These are phyloP conservation scores for Wickerhamiella nectarea DNA, from an alignment of 805 yeast genomes.

Conservation along the genomic window DNA sequence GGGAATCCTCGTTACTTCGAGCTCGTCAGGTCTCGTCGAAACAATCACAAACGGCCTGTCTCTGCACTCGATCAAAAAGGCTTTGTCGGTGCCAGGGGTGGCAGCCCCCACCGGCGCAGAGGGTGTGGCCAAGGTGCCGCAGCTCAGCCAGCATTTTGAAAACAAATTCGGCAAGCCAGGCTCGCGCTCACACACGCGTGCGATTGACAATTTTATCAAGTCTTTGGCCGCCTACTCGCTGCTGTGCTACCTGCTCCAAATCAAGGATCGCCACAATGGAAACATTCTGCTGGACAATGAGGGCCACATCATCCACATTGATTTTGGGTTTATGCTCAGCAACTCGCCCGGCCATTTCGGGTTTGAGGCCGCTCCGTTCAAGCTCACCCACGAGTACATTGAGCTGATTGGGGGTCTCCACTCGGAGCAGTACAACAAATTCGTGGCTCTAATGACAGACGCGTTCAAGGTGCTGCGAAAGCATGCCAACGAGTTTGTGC, in stretches of 20 bases:
- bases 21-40: conserved; percentile 84
- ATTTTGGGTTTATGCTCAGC: conserved; percentile 84
- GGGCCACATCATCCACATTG: conserved; percentile 91
- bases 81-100: conserved; percentile 41
- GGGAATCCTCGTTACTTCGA: conserved; percentile 84
- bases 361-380: conserved; percentile 95
- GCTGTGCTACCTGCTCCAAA: conserved; percentile 77
- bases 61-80: conserved; percentile 86
- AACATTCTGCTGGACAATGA: conserved; percentile 93
- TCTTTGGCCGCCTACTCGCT: conserved; percentile 91
- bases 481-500: conserved; percentile 58
- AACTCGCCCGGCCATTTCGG: conserved; percentile 86
- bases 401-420: conserved; percentile 74
- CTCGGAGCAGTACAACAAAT: conserved; percentile 45
- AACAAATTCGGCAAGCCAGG: conserved; percentile 56
- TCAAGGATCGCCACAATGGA: conserved; percentile 73
- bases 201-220: conserved; percentile 72
- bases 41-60: conserved; percentile 92
- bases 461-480: conserved; percentile 65
- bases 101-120: conserved; percentile 32
- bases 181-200: conserved; percentile 43
- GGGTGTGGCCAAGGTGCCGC: conserved; percentile 55
- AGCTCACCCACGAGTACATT: conserved; percentile 76
- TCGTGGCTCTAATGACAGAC: conserved; percentile 48
- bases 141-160: conserved; percentile 65